Base-by-base conservation (phyloP, 352 stramenopile genomes). In the Phytophthora syringae region DNA sequence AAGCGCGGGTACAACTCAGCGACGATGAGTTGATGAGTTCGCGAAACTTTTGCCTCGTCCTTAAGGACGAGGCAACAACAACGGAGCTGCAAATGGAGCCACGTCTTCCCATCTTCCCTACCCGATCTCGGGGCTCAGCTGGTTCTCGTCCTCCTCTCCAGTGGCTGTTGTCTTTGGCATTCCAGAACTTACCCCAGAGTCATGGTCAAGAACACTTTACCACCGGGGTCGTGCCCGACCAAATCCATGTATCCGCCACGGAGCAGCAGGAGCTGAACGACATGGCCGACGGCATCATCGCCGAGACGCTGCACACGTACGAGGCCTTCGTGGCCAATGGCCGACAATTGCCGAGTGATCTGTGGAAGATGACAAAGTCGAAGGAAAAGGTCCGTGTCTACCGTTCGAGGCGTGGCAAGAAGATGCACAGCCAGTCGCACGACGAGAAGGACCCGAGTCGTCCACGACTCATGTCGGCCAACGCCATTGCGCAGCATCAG, bases 281-380 rank as follows among this genome's bases (percentile, higher is more conserved):
- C 54, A 66, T 78, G 56, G 70, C 78, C 5, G 78, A 88, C 43
- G 65, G 65, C 37, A 73, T 89, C 61, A 67, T 88, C 47, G 76
- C 76, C 52, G 80, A 84, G 44, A 84, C 78, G 22, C 66, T 89
- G 53, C 70, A 82, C 11, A 71, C 73, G 7, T 81, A 83, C 59
- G 80, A 84, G 36, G 61, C 58, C n/a, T 88, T 83, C 70, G 72
- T 77, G 43, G 43, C 53, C 18, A 65, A 52, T 50, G 57, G 66
- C 7, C 71, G 77, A 4, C 55, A 64, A 51, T 58, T 88, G 15
- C 47, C 72, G 12, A 44, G 47, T 20, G 55, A 77, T 7, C 65
- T 73, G 43, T 89, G 80, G 78, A 86, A 86, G 65, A 72, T 79
- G 43, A 40, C 82, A n/a, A 80, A 80, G 54, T 62, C 62, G 16